Base-by-base conservation (phyloP, 2,329 filamentous ascomycete species). In the Fusarium citri region DNA sequence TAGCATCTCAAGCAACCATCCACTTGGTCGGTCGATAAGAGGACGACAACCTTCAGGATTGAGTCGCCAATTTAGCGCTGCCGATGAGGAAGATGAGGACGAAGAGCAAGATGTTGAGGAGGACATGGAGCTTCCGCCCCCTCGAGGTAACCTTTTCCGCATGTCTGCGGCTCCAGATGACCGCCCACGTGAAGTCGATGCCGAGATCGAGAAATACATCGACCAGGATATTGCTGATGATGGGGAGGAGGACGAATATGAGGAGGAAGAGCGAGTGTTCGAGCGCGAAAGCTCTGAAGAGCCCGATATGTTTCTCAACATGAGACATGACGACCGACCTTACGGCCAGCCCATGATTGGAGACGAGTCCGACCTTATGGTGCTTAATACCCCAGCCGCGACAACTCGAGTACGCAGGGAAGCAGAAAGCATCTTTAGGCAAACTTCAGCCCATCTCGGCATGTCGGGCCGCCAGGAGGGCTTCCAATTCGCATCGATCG, bases 401-500 rank as follows among this genome's bases (percentile, higher is more conserved):
- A 85, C 84, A 16, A 81, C 83, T 63, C 83, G 85, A 50, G 82
- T 88, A 62, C 82, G 82, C 54, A 83, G 79, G 59, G 87, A 89
- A 76, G 87, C 87, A 15, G 85, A 88, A 63, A 83, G 83, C 56
- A 84, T 88, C 58, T 86, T 84, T 72, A 84, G 85, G 41, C 84
- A 85, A 46, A 88, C 87, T 6, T 78, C 84, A 18, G 81, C 83
- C 61, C 84, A 82, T 45, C 81, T 84, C 59, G 80, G 75, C 66
- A 80, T 69, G 67, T 78, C 67, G 60, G 74, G 69, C 69, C 82
- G 75, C 82, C 87, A 83, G 67, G 86, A 85, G 49, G 86, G 89
- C 11, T 89, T 90, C 54, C 87, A 89, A 46, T 92, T 94, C 74
- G 86, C 89, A 6, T 83, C 87, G 9, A 88, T 97, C 63, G 92